These are phyloP conservation scores for Colletotrichum gigasporum DNA, from an alignment of 2,329 filamentous ascomycete genomes.

Conservation along the genomic window DNA sequence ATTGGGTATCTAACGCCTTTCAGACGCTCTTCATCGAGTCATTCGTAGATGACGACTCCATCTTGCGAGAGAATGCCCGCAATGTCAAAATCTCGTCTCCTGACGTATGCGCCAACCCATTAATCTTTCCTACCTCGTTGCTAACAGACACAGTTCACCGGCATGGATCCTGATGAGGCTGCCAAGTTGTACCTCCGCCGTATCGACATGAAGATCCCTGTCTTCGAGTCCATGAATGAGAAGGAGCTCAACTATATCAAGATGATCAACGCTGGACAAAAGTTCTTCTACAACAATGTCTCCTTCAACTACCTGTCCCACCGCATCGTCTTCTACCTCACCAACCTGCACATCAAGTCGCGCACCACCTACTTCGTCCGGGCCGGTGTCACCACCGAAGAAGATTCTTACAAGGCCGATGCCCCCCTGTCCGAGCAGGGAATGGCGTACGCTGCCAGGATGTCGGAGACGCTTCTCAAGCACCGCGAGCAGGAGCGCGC, in stretches of 20 bases:
- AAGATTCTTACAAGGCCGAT: conserved; percentile 92
- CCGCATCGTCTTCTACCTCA: conserved; percentile 96
- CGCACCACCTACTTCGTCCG: conserved; percentile 93
- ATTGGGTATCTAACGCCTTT: neutral
- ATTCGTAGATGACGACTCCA: conserved; percentile 89
- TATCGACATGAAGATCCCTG: conserved; percentile 91
- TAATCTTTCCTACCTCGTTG: neutral
- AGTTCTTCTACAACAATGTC: conserved; percentile 95
- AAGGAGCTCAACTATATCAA: conserved; percentile 96
- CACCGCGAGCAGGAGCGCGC: conserved; percentile 86
- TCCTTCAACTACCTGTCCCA: conserved; percentile 97
- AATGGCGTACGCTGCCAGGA: conserved; percentile 81
- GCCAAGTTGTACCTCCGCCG: conserved; percentile 90
- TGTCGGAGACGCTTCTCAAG: conserved; percentile 83
- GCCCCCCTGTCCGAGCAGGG: conserved; percentile 85
- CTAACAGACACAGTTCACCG: conserved; percentile 71
- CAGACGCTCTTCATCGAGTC: conserved; percentile 97
- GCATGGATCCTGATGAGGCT: conserved; percentile 91
- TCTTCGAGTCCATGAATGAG: conserved; percentile 97
- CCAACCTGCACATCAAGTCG: conserved; percentile 96
- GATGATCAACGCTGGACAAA: conserved; percentile 97
- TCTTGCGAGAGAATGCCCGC: conserved; percentile 95
- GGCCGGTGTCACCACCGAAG: conserved; percentile 85
- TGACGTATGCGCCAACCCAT: conserved; percentile 68
- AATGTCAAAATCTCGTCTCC: conserved; percentile 98